Evolutionary conservation across 2,329 filamentous ascomycete genomes (phyloP).

Genomic region (Fusarium pseudocircinatum): DNA sequence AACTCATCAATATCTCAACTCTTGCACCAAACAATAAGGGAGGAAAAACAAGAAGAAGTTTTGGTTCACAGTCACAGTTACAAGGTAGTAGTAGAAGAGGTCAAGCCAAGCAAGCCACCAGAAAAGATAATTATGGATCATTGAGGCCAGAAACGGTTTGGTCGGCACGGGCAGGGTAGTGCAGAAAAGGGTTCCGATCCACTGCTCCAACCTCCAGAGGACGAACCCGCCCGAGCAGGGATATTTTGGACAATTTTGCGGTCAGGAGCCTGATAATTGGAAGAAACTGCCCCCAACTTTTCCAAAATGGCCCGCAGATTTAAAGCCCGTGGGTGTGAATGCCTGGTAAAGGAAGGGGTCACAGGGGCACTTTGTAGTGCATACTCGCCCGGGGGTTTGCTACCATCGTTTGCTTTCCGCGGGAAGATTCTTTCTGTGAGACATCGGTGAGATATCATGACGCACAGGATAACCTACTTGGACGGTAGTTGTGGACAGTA

Average conservation of each 20-base stretch:
- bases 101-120: conserved; percentile 14
- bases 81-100: conserved; percentile 12
- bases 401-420: neutral
- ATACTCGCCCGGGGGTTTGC: neutral
- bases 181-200: conserved; percentile 27
- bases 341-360: conserved; percentile 11
- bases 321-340: neutral
- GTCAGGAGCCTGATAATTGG: conserved; percentile 19
- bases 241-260: conserved; percentile 11
- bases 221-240: conserved; percentile 11
- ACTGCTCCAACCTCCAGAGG: conserved; percentile 2
- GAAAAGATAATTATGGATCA: conserved; percentile 6
- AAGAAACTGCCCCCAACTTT: neutral
- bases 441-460: conserved; percentile 18
- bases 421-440: neutral
- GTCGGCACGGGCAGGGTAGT: neutral
- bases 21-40: conserved; percentile 3
- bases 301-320: neutral
- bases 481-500: neutral
- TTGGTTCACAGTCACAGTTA: conserved; percentile 2
- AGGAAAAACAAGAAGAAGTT: conserved; percentile 5
- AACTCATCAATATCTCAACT: conserved; percentile 6
- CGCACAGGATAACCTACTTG: neutral
- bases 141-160: conserved; percentile 23
- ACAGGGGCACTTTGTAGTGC: conserved; percentile 17